Evolutionary conservation across 169 alveolate species (phyloP).

Genomic region (Cryptosporidium muris): DNA sequence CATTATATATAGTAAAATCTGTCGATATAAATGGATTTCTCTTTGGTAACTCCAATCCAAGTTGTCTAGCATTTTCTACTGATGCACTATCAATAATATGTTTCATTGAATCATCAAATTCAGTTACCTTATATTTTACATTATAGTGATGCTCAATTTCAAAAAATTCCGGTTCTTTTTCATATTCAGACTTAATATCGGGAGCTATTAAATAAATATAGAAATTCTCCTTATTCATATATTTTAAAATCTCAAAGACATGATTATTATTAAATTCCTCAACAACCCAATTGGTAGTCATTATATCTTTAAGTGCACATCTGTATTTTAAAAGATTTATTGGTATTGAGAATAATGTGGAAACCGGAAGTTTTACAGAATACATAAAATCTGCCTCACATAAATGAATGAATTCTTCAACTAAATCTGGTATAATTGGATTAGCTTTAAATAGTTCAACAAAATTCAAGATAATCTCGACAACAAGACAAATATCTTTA

Average conservation of each 20-base stretch:
- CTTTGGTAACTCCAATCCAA: slow-evolving; percentile 51
- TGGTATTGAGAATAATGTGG: slow-evolving; percentile 38
- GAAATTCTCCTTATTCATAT: slow-evolving; percentile 12
- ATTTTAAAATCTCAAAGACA: slow-evolving; percentile 26
- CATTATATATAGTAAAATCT: slow-evolving; percentile 31
- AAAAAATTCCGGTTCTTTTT: slow-evolving; percentile 13
- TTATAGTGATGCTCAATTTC: slow-evolving; percentile 29
- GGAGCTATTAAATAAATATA: slow-evolving; percentile 22
- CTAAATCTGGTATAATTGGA: slow-evolving; percentile 47
- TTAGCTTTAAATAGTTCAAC: slow-evolving; percentile 18
- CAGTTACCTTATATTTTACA: slow-evolving; percentile 26
- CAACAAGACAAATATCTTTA: slow-evolving; percentile 6
- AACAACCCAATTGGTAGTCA: slow-evolving; percentile 27
- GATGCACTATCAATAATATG: background rate
- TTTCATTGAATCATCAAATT: slow-evolving; percentile 7
- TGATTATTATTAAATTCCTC: slow-evolving; percentile 19
- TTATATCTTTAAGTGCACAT: slow-evolving; percentile 35
- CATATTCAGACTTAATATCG: slow-evolving; percentile 19
- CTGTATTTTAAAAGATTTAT: slow-evolving; percentile 35
- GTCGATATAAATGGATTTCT: slow-evolving; percentile 64
- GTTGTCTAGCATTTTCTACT: slow-evolving; percentile 6
- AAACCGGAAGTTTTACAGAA: slow-evolving; percentile 35
- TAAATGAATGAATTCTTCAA: slow-evolving; percentile 34
- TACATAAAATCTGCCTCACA: slow-evolving; percentile 22
- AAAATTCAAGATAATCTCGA: slow-evolving; percentile 30